Percentiles rank a stretch among this genome's conserved stretches.
Conservation (phyloP, 805 yeast genomes). For the Candida ulmi region DNA sequence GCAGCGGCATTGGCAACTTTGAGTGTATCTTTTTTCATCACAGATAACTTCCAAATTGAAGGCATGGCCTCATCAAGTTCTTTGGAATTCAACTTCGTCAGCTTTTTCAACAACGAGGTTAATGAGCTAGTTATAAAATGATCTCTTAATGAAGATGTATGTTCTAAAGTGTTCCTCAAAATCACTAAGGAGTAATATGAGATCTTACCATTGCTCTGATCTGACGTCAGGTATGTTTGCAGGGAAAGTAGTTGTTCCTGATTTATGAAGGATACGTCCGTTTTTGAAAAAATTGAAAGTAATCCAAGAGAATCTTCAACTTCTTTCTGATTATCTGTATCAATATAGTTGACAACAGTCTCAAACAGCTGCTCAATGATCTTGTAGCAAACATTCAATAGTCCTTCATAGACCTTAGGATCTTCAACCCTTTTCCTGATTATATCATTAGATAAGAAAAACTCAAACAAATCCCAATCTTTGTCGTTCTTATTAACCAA, state of each 20-base stretch:
- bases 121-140: constrained; percentile 47
- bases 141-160: constrained; percentile 39
- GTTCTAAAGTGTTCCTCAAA: constrained; percentile 43
- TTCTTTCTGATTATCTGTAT: constrained; percentile 16
- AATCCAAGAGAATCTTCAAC: constrained; percentile 39
- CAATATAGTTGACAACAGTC: constrained; percentile 29
- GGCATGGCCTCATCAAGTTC: constrained; percentile 77
- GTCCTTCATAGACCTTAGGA: constrained; percentile 6
- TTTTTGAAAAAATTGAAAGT: constrained; percentile 50
- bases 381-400: constrained; percentile 18
- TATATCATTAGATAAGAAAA: constrained; percentile 40
- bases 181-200: constrained; percentile 50
- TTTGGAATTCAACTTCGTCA: constrained; percentile 53
- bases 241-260: constrained; percentile 64
- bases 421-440: constrained; percentile 26
- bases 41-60: constrained; percentile 53
- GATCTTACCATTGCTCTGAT: constrained; percentile 32
- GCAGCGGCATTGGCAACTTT: constrained; percentile 58
- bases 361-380: constrained; percentile 34
- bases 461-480: constrained; percentile 39
- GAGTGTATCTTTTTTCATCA: constrained; percentile 36
- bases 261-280: constrained; percentile 45
- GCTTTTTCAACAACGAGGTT: constrained; percentile 41
- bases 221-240: constrained; percentile 59
- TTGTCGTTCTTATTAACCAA: constrained; percentile 33